These are phyloP conservation scores for Entophlyctis luteolus DNA, from an alignment of 192 early-diverging fungal species.

Conservation along the genomic window DNA sequence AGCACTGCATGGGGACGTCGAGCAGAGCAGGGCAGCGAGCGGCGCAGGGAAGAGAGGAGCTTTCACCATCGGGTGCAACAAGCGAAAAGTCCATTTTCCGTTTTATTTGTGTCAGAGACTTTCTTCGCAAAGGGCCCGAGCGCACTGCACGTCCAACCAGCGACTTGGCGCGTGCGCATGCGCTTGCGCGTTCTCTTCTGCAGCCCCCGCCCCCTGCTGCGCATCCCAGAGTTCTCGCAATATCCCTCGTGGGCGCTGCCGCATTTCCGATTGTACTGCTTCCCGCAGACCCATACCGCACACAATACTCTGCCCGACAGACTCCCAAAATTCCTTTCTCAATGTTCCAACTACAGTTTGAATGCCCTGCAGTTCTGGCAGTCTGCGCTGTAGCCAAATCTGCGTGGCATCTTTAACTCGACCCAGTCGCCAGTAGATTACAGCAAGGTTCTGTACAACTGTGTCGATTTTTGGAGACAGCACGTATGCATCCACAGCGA, in stretches of 20 bases:
- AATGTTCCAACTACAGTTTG: not conserved
- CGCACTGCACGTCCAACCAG: not conserved
- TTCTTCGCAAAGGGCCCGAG: not conserved
- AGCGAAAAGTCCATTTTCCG: slow-evolving; percentile 15
- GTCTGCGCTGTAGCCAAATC: not conserved
- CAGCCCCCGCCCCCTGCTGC: not conserved
- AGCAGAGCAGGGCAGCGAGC: not conserved
- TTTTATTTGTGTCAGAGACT: too few species aligned
- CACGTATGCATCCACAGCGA: not conserved
- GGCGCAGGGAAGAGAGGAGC: not conserved
- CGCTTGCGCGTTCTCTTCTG: not conserved
- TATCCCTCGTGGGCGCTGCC: not conserved
- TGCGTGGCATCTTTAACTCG: not conserved
- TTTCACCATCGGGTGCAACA: slow-evolving; percentile 16
- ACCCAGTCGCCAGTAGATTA: not conserved
- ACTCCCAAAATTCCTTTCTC: not conserved
- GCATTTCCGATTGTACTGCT: not conserved
- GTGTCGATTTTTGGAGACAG: not conserved
- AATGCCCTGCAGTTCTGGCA: not conserved
- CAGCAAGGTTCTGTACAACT: not conserved
- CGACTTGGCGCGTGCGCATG: too few species aligned
- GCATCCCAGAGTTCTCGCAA: not conserved
- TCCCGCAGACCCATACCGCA: not conserved
- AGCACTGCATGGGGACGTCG: not conserved
- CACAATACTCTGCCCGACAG: not conserved